Conservation (phyloP, 2,329 filamentous ascomycete genomes). For the Penicillium rolfsii region DNA sequence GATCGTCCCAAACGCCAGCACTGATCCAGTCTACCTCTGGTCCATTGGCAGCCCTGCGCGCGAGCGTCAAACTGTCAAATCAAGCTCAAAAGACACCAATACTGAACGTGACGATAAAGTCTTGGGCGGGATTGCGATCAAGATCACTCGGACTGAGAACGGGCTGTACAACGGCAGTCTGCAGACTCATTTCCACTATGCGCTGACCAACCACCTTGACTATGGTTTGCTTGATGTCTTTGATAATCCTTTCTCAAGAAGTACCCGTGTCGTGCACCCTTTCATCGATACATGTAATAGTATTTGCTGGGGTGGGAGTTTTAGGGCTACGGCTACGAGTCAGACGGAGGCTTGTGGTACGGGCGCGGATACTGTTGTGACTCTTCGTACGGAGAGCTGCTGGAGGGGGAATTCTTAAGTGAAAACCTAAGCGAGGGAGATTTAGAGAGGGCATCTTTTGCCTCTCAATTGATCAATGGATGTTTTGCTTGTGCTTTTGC, state of each 20-base stretch:
- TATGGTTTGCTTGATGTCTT: slow-evolving; percentile 51
- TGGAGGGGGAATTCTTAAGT: slow-evolving; percentile 14
- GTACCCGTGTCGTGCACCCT: slow-evolving; percentile 30
- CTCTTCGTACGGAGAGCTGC: slow-evolving; percentile 35
- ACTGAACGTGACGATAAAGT: slow-evolving; percentile 38
- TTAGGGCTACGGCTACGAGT: slow-evolving; percentile 33
- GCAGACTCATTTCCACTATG: slow-evolving; percentile 49
- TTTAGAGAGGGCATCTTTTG: not conserved
- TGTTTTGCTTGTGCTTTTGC: not conserved
- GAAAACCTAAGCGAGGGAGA: not conserved
- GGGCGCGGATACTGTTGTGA: slow-evolving; percentile 34
- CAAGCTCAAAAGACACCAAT: slow-evolving; percentile 42
- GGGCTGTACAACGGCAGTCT: slow-evolving; percentile 43
- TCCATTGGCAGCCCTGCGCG: slow-evolving; percentile 42
- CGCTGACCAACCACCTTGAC: slow-evolving; percentile 43
- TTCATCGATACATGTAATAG: slow-evolving; percentile 30
- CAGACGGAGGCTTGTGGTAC: slow-evolving; percentile 37
- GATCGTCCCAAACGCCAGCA: slow-evolving; percentile 45
- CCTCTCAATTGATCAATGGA: not conserved
- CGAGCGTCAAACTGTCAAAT: slow-evolving; percentile 35
- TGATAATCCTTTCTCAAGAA: slow-evolving; percentile 46
- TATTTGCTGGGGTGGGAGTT: slow-evolving; percentile 40
- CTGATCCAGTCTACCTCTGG: slow-evolving; percentile 43
- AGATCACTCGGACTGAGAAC: slow-evolving; percentile 43
- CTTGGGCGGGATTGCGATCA: slow-evolving; percentile 49